Percentiles rank a stretch among this genome's conserved stretches.
Evolutionary conservation across 78 protist genomes (phyloP).

Genomic region (slime mould (Dictyostelium discoideum)): dicty_2.7 NC_007091.3:641501-642000

Average conservation of each 20-base stretch:
- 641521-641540: too few species aligned
- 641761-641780: not conserved
- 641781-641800: not conserved
- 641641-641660: too few species aligned
- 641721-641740: too few species aligned
- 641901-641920: not conserved
- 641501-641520: too few species aligned
- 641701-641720: too few species aligned
- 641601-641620: not conserved
- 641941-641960: not conserved
- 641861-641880: not conserved
- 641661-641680: too few species aligned
- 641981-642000: not conserved
- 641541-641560: not conserved
- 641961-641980: not conserved
- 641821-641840: not conserved
- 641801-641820: not conserved
- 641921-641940: not conserved
- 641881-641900: not conserved
- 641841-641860: not conserved
- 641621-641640: not conserved
- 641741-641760: not conserved
- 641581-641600: not conserved
- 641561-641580: not conserved
- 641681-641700: too few species aligned